Conservation (phyloP, 2,329 filamentous ascomycete species). For the Hypoxylon sp. region DNA sequence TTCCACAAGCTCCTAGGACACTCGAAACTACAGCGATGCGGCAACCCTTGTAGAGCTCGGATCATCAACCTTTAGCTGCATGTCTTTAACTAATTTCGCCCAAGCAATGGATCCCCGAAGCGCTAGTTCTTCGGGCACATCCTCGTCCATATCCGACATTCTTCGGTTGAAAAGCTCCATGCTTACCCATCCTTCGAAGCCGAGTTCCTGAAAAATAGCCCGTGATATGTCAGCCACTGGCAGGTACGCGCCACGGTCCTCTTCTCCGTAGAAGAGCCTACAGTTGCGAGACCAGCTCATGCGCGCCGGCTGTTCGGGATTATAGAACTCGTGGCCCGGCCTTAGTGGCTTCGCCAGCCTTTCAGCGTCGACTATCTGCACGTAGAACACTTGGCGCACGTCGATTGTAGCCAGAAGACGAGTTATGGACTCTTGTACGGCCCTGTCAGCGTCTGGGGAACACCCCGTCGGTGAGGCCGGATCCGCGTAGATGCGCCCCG, state of each 20-base stretch:
- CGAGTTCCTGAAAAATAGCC: slow-evolving; percentile 71
- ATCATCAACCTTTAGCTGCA: slow-evolving; percentile 44
- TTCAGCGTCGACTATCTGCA: slow-evolving; percentile 82
- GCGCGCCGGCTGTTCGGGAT: slow-evolving; percentile 66
- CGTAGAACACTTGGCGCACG: slow-evolving; percentile 75
- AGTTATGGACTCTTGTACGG: slow-evolving; percentile 65
- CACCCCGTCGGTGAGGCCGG: slow-evolving; percentile 66
- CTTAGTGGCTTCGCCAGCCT: slow-evolving; percentile 68
- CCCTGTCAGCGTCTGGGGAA: slow-evolving; percentile 65
- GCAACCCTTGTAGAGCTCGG: slow-evolving; percentile 32
- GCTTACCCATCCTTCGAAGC: slow-evolving; percentile 76
- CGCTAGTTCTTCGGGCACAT: slow-evolving; percentile 62
- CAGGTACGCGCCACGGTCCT: slow-evolving; percentile 72
- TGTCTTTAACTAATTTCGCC: slow-evolving; percentile 48
- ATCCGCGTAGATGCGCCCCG: slow-evolving; percentile 77
- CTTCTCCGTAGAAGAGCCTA: slow-evolving; percentile 76
- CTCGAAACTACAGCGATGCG: slow-evolving; percentile 39
- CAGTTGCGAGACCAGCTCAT: slow-evolving; percentile 87
- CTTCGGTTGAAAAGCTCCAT: slow-evolving; percentile 76
- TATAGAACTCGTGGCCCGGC: slow-evolving; percentile 68
- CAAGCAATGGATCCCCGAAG: slow-evolving; percentile 49
- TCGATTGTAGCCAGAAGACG: slow-evolving; percentile 68
- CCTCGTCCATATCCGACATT: slow-evolving; percentile 64
- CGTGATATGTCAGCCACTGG: slow-evolving; percentile 71
- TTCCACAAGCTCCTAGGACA: background rate